Base-by-base conservation (phyloP, 306 rosid species). In the Lotus japonicus region DNA sequence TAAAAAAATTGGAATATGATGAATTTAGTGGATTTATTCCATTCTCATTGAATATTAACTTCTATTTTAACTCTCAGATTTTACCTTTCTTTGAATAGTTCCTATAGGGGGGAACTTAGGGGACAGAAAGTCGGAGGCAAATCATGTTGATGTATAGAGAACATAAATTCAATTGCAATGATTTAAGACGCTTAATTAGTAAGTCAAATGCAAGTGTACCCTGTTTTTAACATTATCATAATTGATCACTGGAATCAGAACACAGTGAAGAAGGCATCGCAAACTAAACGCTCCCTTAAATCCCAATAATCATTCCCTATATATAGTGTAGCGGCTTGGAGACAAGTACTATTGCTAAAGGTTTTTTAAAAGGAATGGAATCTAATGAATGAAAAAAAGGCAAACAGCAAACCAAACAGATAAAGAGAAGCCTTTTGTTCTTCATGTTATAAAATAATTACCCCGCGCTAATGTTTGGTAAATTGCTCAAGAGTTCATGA, bases 221-320 rank as follows among this genome's bases (percentile, higher is more conserved):
- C 53, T 38, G 4, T 72, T 50, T 38, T 31, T 42, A 11, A 16
- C 5, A 43, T 46, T 46, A 42, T 46, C 52, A 49, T 19, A 11
- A 19, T 58, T 49, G 67, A n/a, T n/a, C n/a, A 44, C 11, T 17
- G 58, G 39, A 45, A 19, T 11, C 46, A 5, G 54, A 61, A 50
- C 28, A 71, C 36, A 11, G 36, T 11, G 15, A 36, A 36, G 15
- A 36, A 36, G 44, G 14, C 58, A 31, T 31, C 36, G 1, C 36
- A 31, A 31, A 6, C 36, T 31, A 45, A 58, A 28, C 57, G 60
- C 60, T 71, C 60, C 60, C 36, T 7, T 6, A 31, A 31, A 31
- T 31, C 9, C 48, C 41, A 71, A 28, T 72, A 61, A 71, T 71
- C 61, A 71, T 60, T 60, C 35, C 15, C 61, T 35, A 26, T 26